Conservation (phyloP, 2,329 filamentous ascomycete genomes). For the Talaromyces piceae region DNA sequence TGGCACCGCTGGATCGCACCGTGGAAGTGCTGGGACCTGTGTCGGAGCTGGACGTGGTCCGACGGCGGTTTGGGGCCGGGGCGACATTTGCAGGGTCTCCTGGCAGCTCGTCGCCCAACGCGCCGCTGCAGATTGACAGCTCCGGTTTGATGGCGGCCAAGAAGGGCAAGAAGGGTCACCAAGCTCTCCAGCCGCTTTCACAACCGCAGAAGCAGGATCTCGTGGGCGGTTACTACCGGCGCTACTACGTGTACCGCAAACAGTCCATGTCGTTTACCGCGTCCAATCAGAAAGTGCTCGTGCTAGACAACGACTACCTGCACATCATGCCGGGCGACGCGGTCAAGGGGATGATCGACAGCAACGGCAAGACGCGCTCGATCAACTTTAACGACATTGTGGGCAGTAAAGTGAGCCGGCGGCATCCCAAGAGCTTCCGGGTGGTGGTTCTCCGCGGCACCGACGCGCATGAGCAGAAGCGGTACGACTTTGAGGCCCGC, state of each 20-base stretch:
- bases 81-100: constrained; percentile 51
- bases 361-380: constrained; percentile 48
- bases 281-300: constrained; percentile 52
- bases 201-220: constrained; percentile 38
- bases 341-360: constrained; percentile 47
- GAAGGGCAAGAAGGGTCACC: constrained; percentile 36
- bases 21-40: constrained; percentile 56
- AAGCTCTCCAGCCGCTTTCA: constrained; percentile 40
- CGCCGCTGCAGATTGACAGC: constrained; percentile 50
- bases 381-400: constrained; percentile 59
- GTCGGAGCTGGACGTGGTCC: constrained; percentile 54
- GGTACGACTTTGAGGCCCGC: constrained; percentile 59
- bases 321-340: constrained; percentile 54
- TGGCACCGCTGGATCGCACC: constrained; percentile 57
- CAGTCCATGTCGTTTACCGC: constrained; percentile 59
- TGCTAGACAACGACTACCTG: constrained; percentile 59
- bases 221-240: constrained; percentile 48
- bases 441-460: constrained; percentile 54
- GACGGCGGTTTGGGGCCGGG: constrained; percentile 55
- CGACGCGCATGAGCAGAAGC: constrained; percentile 56
- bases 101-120: constrained; percentile 56
- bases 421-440: constrained; percentile 57
- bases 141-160: constrained; percentile 24
- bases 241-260: constrained; percentile 57
- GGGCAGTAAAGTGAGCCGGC: constrained; percentile 56